Evolutionary conservation across 2,329 filamentous ascomycete species (phyloP).

Genomic region (Trichoderma aggressivum): DNA sequence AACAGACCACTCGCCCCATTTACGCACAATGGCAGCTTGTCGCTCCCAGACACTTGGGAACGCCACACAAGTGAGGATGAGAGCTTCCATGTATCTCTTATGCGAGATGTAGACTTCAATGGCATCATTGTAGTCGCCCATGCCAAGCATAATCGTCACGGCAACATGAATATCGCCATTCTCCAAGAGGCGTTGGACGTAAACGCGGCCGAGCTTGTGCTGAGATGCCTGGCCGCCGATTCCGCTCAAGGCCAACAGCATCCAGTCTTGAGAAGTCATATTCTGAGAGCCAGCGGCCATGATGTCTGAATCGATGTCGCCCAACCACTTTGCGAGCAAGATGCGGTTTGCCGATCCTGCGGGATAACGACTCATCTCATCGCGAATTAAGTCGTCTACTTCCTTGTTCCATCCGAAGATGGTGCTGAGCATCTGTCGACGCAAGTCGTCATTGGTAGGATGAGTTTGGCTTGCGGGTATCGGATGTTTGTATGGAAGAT

Average conservation of each 20-base stretch:
- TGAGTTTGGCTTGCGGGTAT: constrained; percentile 54
- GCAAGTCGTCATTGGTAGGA: constrained; percentile 73
- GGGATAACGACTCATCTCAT: constrained; percentile 76
- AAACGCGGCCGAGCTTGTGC: constrained; percentile 85
- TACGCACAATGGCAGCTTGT: constrained; percentile 80
- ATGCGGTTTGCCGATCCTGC: constrained; percentile 73
- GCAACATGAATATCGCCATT: constrained; percentile 88
- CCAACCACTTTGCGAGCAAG: constrained; percentile 87
- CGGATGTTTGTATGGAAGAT: constrained; percentile 76
- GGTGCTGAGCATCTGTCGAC: constrained; percentile 84
- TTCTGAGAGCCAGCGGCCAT: constrained; percentile 77
- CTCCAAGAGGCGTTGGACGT: constrained; percentile 85
- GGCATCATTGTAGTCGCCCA: constrained; percentile 90
- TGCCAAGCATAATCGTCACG: constrained; percentile 85
- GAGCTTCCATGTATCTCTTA: constrained; percentile 86
- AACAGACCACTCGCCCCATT: constrained; percentile 93
- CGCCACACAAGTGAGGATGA: constrained; percentile 79
- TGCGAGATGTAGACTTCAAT: constrained; percentile 95
- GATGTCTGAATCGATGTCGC: constrained; percentile 76
- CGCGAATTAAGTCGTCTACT: constrained; percentile 73
- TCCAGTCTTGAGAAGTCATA: constrained; percentile 96
- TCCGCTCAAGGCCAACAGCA: constrained; percentile 86
- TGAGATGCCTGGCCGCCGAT: constrained; percentile 75
- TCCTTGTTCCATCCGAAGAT: constrained; percentile 95
- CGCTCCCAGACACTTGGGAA: constrained; percentile 87